phyloP scores from a whole-genome alignment of 202 grass and related monocot species.

The Schoenoplectus triqueter region DNA sequence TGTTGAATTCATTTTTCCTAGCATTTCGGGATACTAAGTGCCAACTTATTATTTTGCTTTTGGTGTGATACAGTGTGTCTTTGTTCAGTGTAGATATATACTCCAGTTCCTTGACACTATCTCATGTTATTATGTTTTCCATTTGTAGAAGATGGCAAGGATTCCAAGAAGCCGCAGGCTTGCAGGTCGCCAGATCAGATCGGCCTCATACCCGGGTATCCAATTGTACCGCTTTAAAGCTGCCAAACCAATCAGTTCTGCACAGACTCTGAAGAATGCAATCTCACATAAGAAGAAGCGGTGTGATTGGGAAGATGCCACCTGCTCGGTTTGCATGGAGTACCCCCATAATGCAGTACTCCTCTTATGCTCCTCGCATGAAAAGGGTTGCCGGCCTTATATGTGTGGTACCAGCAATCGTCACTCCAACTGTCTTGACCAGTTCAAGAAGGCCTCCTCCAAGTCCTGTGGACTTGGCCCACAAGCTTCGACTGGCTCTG shows the following conservation, averaged over 20 bases:
- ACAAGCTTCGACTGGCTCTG: constrained; percentile 31
- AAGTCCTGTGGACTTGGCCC: constrained; percentile 52
- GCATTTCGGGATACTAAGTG: not conserved
- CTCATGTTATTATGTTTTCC: constrained; percentile 29
- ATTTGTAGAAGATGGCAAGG: constrained; percentile 73
- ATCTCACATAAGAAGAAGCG: constrained; percentile 56
- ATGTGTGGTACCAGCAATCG: constrained; percentile 92
- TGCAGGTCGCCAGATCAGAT: constrained; percentile 71
- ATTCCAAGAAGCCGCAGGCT: constrained; percentile 69
- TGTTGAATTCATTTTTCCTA: not conserved
- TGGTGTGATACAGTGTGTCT: not conserved
- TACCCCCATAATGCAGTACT: constrained; percentile 93
- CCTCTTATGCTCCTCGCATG: constrained; percentile 89
- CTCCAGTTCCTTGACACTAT: not conserved
- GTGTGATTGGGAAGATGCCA: constrained; percentile 92
- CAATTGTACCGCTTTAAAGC: constrained; percentile 66
- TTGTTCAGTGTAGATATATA: not conserved
- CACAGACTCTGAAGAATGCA: constrained; percentile 48
- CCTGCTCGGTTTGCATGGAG: constrained; percentile 98
- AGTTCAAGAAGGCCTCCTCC: constrained; percentile 89
- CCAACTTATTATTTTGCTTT: not conserved
- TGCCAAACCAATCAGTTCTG: constrained; percentile 56
- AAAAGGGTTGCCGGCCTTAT: constrained; percentile 93
- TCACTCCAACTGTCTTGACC: constrained; percentile 95
- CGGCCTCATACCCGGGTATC: constrained; percentile 64